A percentile compares a stretch with the other conserved stretches of the same genome.
Conservation (phyloP, 768 basidiomycete species). For the Agrocybe praecox region DNA sequence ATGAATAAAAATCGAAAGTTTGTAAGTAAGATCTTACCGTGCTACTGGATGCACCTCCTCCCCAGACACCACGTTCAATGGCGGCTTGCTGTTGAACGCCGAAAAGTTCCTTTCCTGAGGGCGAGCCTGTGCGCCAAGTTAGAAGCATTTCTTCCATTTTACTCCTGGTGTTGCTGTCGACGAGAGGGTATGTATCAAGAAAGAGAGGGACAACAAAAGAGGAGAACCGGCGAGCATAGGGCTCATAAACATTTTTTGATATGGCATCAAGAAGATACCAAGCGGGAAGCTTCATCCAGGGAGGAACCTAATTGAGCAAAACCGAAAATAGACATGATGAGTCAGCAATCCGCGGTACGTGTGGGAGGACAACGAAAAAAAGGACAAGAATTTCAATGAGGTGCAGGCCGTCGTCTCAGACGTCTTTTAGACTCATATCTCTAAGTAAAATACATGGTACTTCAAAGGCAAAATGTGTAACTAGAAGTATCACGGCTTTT, state of each 20-base stretch:
- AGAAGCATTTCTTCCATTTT: slow-evolving; percentile 99
- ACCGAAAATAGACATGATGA: slow-evolving; percentile 51
- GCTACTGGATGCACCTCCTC: slow-evolving; percentile 44
- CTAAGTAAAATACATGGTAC: slow-evolving; percentile 24
- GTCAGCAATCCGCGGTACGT: slow-evolving; percentile 68
- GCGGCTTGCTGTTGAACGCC: slow-evolving; percentile 76
- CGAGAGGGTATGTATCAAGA: slow-evolving; percentile 83
- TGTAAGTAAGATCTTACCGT: slow-evolving; percentile 3
- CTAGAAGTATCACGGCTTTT: slow-evolving; percentile 23
- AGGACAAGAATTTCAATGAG: slow-evolving; percentile 24
- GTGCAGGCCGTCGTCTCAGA: slow-evolving; percentile 27
- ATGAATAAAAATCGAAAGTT: background rate
- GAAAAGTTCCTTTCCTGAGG: slow-evolving; percentile 82
- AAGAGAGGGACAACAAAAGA: slow-evolving; percentile 83
- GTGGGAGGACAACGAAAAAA: slow-evolving; percentile 26
- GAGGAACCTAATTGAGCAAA: slow-evolving; percentile 65
- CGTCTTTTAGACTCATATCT: slow-evolving; percentile 39
- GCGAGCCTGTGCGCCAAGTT: slow-evolving; percentile 91
- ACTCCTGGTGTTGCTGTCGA: slow-evolving; percentile 80
- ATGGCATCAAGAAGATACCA: slow-evolving; percentile 97
- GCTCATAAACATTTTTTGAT: slow-evolving; percentile 93
- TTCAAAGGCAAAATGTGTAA: slow-evolving; percentile 34
- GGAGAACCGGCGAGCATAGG: slow-evolving; percentile 86
- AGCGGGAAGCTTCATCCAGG: slow-evolving; percentile 88
- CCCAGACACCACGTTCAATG: slow-evolving; percentile 87